A percentile compares a stretch with the other conserved stretches of the same genome.
phyloP scores from a whole-genome alignment of 2,329 filamentous ascomycete genomes.

The Gnomoniopsis sp. region DNA sequence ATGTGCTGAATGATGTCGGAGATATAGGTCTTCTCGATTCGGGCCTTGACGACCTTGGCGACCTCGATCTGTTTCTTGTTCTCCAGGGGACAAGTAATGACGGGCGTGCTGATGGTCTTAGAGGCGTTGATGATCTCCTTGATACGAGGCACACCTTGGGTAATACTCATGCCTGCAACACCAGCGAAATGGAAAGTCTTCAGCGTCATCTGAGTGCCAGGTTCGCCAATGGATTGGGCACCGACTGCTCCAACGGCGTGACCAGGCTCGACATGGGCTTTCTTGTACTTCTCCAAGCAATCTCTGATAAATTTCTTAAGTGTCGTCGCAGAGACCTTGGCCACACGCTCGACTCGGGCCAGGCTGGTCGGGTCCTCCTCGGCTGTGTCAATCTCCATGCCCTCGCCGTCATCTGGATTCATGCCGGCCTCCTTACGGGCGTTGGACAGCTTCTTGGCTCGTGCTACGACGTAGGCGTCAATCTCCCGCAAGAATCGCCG shows the following conservation, averaged over 20 bases:
- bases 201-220: conserved; percentile 97
- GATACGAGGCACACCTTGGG: conserved; percentile 97
- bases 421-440: conserved; percentile 51
- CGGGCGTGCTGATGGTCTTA: conserved; percentile 86
- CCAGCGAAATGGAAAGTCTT: conserved; percentile 99
- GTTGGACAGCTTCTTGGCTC: conserved; percentile 58
- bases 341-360: conserved; percentile 64
- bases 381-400: conserved; percentile 26
- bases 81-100: conserved; percentile 82
- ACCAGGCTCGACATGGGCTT: conserved; percentile 87
- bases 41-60: conserved; percentile 86
- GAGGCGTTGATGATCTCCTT: conserved; percentile 99
- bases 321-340: conserved; percentile 76
- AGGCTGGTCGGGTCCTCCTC: conserved; percentile 27
- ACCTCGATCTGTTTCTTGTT: conserved; percentile 72
- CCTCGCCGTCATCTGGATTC: conserved; percentile 30
- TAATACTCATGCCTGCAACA: conserved; percentile 99
- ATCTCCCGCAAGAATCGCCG: conserved; percentile 80
- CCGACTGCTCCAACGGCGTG: conserved; percentile 95
- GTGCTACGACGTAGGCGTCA: conserved; percentile 63
- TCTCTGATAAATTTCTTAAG: conserved; percentile 73
- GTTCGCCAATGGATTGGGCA: conserved; percentile 96
- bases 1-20: conserved; percentile 77
- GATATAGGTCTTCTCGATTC: conserved; percentile 92
- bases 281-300: conserved; percentile 86